Percentiles rank a stretch among this genome's conserved stretches.
Evolutionary conservation across 129 eudicot species (phyloP).

Genomic region (Smallanthus sonchifolius): DNA sequence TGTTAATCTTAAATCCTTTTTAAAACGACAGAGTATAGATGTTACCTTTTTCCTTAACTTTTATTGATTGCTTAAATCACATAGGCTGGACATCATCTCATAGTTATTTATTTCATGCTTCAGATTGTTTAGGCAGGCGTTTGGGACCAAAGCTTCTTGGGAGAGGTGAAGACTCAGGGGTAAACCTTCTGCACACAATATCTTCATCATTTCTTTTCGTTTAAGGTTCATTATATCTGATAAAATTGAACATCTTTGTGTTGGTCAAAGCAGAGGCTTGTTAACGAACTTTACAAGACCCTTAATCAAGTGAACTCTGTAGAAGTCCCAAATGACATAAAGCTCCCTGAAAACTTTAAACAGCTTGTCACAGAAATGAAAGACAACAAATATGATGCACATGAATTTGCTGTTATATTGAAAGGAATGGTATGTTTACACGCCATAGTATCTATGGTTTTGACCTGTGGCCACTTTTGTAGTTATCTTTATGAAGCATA

Average conservation of each 20-base stretch:
- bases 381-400: conserved; percentile 68
- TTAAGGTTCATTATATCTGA: neutral
- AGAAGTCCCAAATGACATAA: conserved; percentile 62
- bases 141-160: conserved; percentile 95
- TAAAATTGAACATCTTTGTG: neutral
- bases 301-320: conserved; percentile 77
- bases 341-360: conserved; percentile 79
- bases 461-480: neutral
- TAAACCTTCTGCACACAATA: conserved; percentile 24
- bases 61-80: neutral
- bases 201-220: neutral
- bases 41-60: neutral
- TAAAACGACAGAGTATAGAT: neutral
- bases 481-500: neutral
- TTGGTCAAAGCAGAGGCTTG: conserved; percentile 63
- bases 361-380: conserved; percentile 84
- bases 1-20: neutral
- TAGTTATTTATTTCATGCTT: conserved; percentile 12
- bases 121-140: conserved; percentile 99
- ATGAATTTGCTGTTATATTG: conserved; percentile 73
- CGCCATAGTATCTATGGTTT: conserved; percentile 8
- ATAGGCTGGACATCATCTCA: neutral
- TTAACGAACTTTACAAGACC: conserved; percentile 70
- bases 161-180: conserved; percentile 86
- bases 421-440: conserved; percentile 81